Evolutionary conservation across 805 yeast species (phyloP), one percentile per base, ranked within the genome.

Genomic region (Candida peoriensis): DNA sequence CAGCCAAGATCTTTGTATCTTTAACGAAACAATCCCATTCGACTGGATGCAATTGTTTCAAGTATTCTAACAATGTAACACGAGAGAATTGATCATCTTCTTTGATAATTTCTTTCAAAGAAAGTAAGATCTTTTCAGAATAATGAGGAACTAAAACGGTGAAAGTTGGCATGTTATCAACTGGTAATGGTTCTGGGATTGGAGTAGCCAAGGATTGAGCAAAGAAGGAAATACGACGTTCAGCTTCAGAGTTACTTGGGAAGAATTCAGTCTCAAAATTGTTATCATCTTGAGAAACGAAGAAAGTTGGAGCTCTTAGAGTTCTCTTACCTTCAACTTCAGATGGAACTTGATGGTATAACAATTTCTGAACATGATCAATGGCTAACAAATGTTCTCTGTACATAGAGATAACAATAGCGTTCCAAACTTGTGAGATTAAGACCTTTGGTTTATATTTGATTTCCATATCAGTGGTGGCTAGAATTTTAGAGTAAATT

Each of bases 201-300:
- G 98, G 98, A 41, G 98, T 93, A 34, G 98, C 94, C 64, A 93
- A 73, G 9, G 97, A 89, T 66, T 93, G 98, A 40, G 99, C 99
- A 69, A 93, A 93, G 83, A 94, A 93, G 40, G 97, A 86, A 52
- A 93, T 89, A 75, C 99, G 93, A 73, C 98, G 89, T 70, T 94
- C 98, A 46, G 99, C 98, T 66, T 93, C 99, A 29, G 96, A 87
- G 64, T 90, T 78, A 55, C 80, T 74, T 51, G 98, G 97, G 85
- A 93, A 93, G 59, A 87, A 94, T 72, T 90, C 97, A 47, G 97
- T 86, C 47, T 85, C 95, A 55, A 89, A 85, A 58, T 88, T 75
- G 64, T 69, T 66, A 54, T 93, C 99, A 66, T 93, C 98, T 67
- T 94, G 98, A 43, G 95, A 81, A 41, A 93, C 96, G 55, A 93